phyloP scores from a whole-genome alignment of 371 early-diverging fungal species.

The Neoconidiobolus thromboides region DNA sequence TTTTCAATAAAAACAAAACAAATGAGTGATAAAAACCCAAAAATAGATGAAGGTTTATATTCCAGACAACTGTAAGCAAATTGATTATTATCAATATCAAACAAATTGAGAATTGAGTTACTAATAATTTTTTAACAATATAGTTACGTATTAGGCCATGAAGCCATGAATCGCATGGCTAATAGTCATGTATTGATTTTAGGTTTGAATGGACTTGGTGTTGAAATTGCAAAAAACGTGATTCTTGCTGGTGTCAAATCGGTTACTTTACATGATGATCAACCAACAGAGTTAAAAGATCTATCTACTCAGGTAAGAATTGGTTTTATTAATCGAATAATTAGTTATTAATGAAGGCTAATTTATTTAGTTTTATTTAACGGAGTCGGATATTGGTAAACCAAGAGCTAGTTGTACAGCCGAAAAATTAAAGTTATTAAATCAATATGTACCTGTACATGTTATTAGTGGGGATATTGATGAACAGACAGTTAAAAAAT shows the following conservation, averaged over 20 bases:
- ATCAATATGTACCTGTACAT: slow-evolving; percentile 90
- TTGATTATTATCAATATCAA: background rate
- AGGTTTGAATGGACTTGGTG: slow-evolving; percentile 93
- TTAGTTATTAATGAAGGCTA: background rate
- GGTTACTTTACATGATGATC: slow-evolving; percentile 84
- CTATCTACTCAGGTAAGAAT: slow-evolving; percentile 74
- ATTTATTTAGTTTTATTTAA: slow-evolving; percentile 74
- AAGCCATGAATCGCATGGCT: slow-evolving; percentile 99
- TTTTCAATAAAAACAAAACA: background rate
- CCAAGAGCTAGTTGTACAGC: slow-evolving; percentile 63
- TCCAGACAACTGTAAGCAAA: slow-evolving; percentile 87
- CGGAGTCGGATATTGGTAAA: slow-evolving; percentile 77
- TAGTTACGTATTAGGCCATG: slow-evolving; percentile 97
- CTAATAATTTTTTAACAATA: background rate
- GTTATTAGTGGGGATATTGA: slow-evolving; percentile 59
- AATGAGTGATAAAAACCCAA: slow-evolving; percentile 11
- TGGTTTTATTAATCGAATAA: background rate
- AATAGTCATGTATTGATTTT: slow-evolving; percentile 89
- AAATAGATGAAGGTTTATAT: slow-evolving; percentile 90
- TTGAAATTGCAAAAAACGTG: slow-evolving; percentile 99
- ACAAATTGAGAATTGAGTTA: background rate
- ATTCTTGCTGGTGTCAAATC: slow-evolving; percentile 97
- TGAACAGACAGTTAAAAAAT: slow-evolving; percentile 42
- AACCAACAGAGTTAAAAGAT: slow-evolving; percentile 55
- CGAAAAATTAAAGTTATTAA: slow-evolving; percentile 84